Evolutionary conservation across 495 filamentous ascomycete genomes (phyloP).

Genomic region (Podospora pseudocomata): DNA sequence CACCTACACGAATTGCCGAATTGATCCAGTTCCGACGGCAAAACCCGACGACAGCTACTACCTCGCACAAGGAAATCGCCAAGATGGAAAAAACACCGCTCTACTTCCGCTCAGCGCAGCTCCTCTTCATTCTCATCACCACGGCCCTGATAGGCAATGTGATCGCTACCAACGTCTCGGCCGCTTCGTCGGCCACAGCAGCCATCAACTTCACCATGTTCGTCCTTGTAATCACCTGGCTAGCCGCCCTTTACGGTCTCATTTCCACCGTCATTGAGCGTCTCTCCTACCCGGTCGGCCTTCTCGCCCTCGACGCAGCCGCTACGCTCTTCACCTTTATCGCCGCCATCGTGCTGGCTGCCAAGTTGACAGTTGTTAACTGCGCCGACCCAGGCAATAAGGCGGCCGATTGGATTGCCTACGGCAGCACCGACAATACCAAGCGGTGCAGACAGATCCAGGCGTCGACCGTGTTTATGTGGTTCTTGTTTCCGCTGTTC

Average conservation of each 20-base stretch:
- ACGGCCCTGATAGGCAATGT: slow-evolving; percentile 51
- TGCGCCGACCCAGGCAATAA: slow-evolving; percentile 30
- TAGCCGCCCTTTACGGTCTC: slow-evolving; percentile 38
- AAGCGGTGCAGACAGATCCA: slow-evolving; percentile 51
- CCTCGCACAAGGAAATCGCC: slow-evolving; percentile 15
- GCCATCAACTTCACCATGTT: slow-evolving; percentile 52
- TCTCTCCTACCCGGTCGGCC: slow-evolving; percentile 34
- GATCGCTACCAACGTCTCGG: slow-evolving; percentile 41
- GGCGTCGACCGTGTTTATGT: slow-evolving; percentile 47
- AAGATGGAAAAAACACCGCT: slow-evolving; percentile 41
- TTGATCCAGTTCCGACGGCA: no score
- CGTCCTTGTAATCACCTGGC: slow-evolving; percentile 43
- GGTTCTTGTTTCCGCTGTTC: slow-evolving; percentile 46
- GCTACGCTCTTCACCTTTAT: slow-evolving; percentile 47
- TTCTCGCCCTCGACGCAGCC: slow-evolving; percentile 39
- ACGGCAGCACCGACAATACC: slow-evolving; percentile 39
- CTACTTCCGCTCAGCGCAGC: slow-evolving; percentile 38
- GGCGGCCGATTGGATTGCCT: slow-evolving; percentile 42
- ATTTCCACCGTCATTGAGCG: slow-evolving; percentile 32
- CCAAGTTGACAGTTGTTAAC: slow-evolving; percentile 44
- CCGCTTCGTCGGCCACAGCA: slow-evolving; percentile 33
- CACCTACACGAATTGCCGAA: no score
- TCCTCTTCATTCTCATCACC: slow-evolving; percentile 43
- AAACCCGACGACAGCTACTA: background rate
- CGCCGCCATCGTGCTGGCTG: slow-evolving; percentile 43